A percentile compares a stretch with the other conserved stretches of the same genome.
phyloP scores from a whole-genome alignment of 2,329 filamentous ascomycete genomes.

The Phyllosticta citriasiana region DNA sequence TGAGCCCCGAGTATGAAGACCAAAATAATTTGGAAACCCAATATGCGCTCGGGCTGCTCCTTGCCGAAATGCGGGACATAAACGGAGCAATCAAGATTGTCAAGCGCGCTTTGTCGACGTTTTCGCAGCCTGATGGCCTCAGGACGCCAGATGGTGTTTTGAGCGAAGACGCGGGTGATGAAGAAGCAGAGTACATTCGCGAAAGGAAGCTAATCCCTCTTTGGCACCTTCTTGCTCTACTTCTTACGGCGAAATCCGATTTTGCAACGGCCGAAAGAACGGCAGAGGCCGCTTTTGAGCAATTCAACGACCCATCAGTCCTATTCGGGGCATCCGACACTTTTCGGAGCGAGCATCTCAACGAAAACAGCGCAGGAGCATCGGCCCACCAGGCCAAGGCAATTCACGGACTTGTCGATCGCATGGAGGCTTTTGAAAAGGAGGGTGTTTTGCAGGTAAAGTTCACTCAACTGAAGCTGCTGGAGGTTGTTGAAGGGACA shows the following conservation, averaged over 20 bases:
- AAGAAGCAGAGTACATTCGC: slow-evolving; percentile 29
- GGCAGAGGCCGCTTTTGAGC: slow-evolving; percentile 85
- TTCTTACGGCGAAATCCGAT: slow-evolving; percentile 79
- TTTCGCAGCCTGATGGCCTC: slow-evolving; percentile 22
- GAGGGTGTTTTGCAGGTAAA: slow-evolving; percentile 86
- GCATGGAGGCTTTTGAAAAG: slow-evolving; percentile 76
- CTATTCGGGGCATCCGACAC: slow-evolving; percentile 52
- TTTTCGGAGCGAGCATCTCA: slow-evolving; percentile 59
- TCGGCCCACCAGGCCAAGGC: slow-evolving; percentile 20
- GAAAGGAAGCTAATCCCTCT: slow-evolving; percentile 63
- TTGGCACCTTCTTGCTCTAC: slow-evolving; percentile 82
- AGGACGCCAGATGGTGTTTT: slow-evolving; percentile 24
- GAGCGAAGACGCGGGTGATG: slow-evolving; percentile 11
- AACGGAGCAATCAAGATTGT: slow-evolving; percentile 71
- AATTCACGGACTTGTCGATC: slow-evolving; percentile 52
- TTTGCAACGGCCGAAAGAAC: slow-evolving; percentile 69
- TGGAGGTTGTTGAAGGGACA: slow-evolving; percentile 75
- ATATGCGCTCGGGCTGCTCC: slow-evolving; percentile 72
- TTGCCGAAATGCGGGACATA: slow-evolving; percentile 78
- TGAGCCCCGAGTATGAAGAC: slow-evolving; percentile 56
- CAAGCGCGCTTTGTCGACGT: slow-evolving; percentile 61
- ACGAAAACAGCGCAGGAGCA: slow-evolving; percentile 33
- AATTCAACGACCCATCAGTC: slow-evolving; percentile 63
- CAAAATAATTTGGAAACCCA: slow-evolving; percentile 63
- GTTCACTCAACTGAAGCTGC: slow-evolving; percentile 80